A percentile compares a stretch with the other conserved stretches of the same genome.
Evolutionary conservation across 1,284 basidiomycete species (phyloP).

Genomic region (Ceratobasidium sp.): DNA sequence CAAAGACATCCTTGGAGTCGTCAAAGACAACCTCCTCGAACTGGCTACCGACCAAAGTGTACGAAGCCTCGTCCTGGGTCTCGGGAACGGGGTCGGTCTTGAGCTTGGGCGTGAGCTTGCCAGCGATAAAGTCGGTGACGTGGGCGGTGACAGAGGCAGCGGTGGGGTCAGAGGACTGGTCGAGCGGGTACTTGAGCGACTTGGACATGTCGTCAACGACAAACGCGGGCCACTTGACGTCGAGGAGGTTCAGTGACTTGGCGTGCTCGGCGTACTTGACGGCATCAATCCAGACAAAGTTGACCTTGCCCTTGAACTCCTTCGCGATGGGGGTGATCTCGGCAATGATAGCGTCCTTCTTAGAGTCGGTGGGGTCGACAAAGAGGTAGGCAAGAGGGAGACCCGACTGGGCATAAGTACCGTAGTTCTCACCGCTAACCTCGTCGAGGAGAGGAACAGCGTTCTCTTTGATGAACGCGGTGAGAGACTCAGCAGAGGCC

Average conservation of each 20-base stretch:
- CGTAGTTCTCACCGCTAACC: constrained; percentile 94
- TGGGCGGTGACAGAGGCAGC: constrained; percentile 65
- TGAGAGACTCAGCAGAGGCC: constrained; percentile 67
- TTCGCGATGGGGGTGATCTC: constrained; percentile 78
- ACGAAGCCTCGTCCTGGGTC: constrained; percentile 82
- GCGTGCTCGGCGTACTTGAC: constrained; percentile 95
- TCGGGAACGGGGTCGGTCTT: constrained; percentile 92
- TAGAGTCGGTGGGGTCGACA: constrained; percentile 74
- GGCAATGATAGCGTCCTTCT: constrained; percentile 70
- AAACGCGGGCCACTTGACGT: constrained; percentile 90
- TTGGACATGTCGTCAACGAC: constrained; percentile 87
- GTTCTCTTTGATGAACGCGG: constrained; percentile 81
- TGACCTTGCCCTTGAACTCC: constrained; percentile 84
- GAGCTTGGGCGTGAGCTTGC: constrained; percentile 79
- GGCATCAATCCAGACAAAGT: constrained; percentile 99
- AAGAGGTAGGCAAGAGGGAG: constrained; percentile 97
- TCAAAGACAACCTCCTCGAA: constrained; percentile 89
- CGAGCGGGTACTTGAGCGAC: constrained; percentile 89
- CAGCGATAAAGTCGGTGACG: constrained; percentile 71
- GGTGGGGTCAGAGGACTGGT: constrained; percentile 69
- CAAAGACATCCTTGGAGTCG: constrained; percentile 91
- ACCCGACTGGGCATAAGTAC: constrained; percentile 77
- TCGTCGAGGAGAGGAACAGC: constrained; percentile 91
- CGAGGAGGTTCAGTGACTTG: constrained; percentile 87
- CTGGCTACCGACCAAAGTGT: constrained; percentile 84